A percentile compares a stretch with the other conserved stretches of the same genome.
Conservation (phyloP, 805 yeast genomes). For the Ogataea glucozyma region DNA sequence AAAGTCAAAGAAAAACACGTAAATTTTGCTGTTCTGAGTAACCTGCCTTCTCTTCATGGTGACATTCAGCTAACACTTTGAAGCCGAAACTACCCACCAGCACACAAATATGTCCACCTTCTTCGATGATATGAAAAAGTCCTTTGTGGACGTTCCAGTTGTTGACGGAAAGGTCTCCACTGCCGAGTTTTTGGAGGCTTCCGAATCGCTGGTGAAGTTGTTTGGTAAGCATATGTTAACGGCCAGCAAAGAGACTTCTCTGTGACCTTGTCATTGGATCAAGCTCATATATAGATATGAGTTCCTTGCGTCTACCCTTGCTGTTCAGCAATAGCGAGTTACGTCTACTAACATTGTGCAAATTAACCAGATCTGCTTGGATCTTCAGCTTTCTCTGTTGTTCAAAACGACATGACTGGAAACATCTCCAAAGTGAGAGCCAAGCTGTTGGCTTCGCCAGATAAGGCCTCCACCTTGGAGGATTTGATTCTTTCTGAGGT, state of each 20-base stretch:
- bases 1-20: constrained; percentile 13
- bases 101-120: constrained; percentile 59
- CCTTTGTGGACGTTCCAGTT: constrained; percentile 75
- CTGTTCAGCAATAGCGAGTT: no score
- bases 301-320: no score
- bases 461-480: constrained; percentile 66
- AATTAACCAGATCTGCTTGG: constrained; percentile 60
- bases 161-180: constrained; percentile 67
- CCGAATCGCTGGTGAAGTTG: constrained; percentile 78
- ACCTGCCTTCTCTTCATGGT: not conserved
- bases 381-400: constrained; percentile 80
- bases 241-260: no score
- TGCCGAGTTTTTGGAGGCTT: constrained; percentile 74
- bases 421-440: constrained; percentile 75
- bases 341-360: constrained; percentile 6
- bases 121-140: constrained; percentile 74
- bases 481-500: constrained; percentile 74
- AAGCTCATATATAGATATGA: no score
- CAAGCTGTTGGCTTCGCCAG: constrained; percentile 65
- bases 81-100: no score
- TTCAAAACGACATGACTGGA: constrained; percentile 86
- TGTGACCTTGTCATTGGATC: no score
- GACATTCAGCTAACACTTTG: no score
- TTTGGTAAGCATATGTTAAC: no score
- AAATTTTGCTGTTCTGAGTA: constrained; percentile 3